Percentiles rank a stretch among this genome's conserved stretches.
These are phyloP conservation scores for Saccharomyces cerevisiae DNA, from an alignment of 805 yeast species.

Conservation along the genomic window DNA sequence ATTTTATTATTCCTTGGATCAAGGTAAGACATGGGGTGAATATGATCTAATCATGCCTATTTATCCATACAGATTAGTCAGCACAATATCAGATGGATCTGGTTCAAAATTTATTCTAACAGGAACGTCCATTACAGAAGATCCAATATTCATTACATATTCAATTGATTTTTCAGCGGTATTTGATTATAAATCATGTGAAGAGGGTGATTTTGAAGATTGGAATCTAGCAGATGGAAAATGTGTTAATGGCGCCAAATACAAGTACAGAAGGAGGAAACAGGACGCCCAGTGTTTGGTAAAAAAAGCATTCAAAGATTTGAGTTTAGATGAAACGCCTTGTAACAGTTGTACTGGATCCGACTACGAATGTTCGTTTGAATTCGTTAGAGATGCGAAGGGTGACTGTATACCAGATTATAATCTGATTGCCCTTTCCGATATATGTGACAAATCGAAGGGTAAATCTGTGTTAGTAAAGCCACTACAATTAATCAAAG, in stretches of 20 bases:
- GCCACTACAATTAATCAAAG: conserved; percentile 13
- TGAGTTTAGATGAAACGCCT: conserved; percentile 37
- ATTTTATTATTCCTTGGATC: conserved; percentile 55
- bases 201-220: conserved; percentile 51
- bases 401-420: conserved; percentile 43
- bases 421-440: conserved; percentile 14
- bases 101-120: conserved; percentile 49
- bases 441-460: conserved; percentile 12
- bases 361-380: too few species aligned
- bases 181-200: conserved; percentile 38
- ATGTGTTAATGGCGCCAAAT: conserved; percentile 68
- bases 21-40: conserved; percentile 59
- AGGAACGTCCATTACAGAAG: too few species aligned
- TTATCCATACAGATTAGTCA: conserved; percentile 32
- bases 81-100: conserved; percentile 67
- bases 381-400: too few species aligned
- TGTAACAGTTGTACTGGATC: conserved; percentile 53
- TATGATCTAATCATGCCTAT: conserved; percentile 29
- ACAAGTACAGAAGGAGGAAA: conserved; percentile 56
- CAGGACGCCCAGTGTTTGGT: conserved; percentile 51
- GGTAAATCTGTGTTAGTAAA: conserved; percentile 7
- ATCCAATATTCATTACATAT: too few species aligned
- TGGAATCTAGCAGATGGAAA: conserved; percentile 36
- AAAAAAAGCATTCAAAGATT: conserved; percentile 33
- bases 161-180: conserved; percentile 51